A percentile compares a stretch with the other conserved stretches of the same genome.
Conservation (phyloP, 2,329 filamentous ascomycete genomes). For the Colletotrichum costaricense region DNA sequence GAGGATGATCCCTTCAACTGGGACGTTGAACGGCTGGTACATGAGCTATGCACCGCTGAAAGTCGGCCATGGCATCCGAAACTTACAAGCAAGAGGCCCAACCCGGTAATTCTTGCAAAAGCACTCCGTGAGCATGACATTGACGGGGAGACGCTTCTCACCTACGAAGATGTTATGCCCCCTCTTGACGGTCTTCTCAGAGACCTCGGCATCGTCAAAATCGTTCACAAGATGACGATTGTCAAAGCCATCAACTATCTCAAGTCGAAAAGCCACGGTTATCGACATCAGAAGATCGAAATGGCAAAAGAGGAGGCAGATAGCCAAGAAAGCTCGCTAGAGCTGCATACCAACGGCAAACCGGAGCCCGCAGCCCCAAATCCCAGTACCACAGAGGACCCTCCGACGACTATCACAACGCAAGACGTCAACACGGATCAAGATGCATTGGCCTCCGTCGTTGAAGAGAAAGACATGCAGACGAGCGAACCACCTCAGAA, state of each 20-base stretch:
- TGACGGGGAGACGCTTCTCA: slow-evolving; percentile 73
- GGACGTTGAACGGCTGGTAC: slow-evolving; percentile 74
- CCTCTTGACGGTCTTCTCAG: slow-evolving; percentile 60
- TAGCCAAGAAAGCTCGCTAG: not conserved
- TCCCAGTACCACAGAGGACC: no score
- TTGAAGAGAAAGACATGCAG: not conserved
- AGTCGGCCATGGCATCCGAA: slow-evolving; percentile 57
- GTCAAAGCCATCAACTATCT: slow-evolving; percentile 61
- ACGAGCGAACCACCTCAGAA: slow-evolving; percentile 39
- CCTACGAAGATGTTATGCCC: slow-evolving; percentile 59
- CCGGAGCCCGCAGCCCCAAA: not conserved
- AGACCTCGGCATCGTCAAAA: slow-evolving; percentile 66
- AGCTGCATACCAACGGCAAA: not conserved
- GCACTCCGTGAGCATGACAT: slow-evolving; percentile 71
- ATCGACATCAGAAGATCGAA: slow-evolving; percentile 27
- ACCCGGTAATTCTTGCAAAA: slow-evolving; percentile 62
- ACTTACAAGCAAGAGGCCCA: slow-evolving; percentile 56
- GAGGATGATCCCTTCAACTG: slow-evolving; percentile 78
- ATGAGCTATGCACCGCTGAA: slow-evolving; percentile 69
- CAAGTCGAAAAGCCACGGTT: slow-evolving; percentile 35
- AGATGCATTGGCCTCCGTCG: no score
- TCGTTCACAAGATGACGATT: slow-evolving; percentile 69
- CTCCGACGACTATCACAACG: not conserved
- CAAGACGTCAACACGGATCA: slow-evolving; percentile 12
- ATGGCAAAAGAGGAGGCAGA: not conserved